Evolutionary conservation across 2,329 filamentous ascomycete species (phyloP).

Genomic region (Blumeriella jaapii): DNA sequence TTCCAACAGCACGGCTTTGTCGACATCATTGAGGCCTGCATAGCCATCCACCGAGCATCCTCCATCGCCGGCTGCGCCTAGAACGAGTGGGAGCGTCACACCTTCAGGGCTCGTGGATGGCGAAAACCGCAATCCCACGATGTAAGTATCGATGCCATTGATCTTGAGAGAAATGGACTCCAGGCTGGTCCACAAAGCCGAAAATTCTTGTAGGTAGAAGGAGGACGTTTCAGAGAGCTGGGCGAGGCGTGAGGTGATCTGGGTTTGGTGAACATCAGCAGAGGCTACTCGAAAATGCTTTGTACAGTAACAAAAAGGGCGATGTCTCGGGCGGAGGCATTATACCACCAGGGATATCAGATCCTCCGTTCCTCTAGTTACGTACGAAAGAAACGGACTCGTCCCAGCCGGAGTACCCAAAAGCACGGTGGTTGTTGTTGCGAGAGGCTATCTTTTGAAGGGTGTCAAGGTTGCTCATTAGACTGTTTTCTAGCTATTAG

Average conservation of each 20-base stretch:
- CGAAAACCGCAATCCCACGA: conserved; percentile 11
- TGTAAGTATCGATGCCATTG: conserved; percentile 4
- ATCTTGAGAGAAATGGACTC: conserved; percentile 7
- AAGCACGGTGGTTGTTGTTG: conserved; percentile 10
- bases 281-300: no score
- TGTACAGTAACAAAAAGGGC: no score
- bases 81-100: conserved; percentile 8
- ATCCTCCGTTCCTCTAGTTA: no score
- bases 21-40: conserved; percentile 19
- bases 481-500: conserved; percentile 3
- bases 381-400: conserved; percentile 10
- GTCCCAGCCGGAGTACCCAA: conserved; percentile 9
- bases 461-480: conserved; percentile 11
- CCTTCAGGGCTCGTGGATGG: conserved; percentile 24
- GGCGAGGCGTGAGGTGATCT: conserved; percentile 6
- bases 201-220: conserved; percentile 9
- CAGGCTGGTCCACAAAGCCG: conserved; percentile 7
- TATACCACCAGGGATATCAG: no score
- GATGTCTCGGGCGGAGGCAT: no score
- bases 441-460: conserved; percentile 9
- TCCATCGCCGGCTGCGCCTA: conserved; percentile 6
- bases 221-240: conserved; percentile 6
- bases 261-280: no score
- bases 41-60: conserved; percentile 7
- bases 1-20: conserved; percentile 40